Percentiles rank a stretch among this genome's conserved stretches.
These are phyloP conservation scores for Chenopodium album DNA, from an alignment of 148 eudicot genomes.

Conservation along the genomic window DNA sequence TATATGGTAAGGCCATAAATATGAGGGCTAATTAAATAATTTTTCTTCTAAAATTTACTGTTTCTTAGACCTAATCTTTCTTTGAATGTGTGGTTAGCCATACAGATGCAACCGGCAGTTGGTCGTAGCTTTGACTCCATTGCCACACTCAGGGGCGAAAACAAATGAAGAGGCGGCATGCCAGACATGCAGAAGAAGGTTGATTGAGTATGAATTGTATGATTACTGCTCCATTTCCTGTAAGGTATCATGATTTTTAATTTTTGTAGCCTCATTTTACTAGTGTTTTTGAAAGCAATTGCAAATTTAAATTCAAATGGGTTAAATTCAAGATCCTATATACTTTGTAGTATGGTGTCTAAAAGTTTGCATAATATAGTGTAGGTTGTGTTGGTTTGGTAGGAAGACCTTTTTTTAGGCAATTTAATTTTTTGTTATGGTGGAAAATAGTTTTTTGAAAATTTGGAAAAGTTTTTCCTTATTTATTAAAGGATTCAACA, in stretches of 20 bases:
- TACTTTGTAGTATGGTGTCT: neutral
- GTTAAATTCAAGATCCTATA: neutral
- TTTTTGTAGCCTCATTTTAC: neutral
- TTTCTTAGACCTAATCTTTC: neutral
- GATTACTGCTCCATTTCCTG: constrained; percentile 55
- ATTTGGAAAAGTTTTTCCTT: neutral
- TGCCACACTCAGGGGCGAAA: constrained; percentile 42
- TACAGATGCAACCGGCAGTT: constrained; percentile 56
- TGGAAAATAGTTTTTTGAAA: neutral
- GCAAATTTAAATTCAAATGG: neutral
- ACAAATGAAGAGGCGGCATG: constrained; percentile 34
- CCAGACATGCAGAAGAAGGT: constrained; percentile 39
- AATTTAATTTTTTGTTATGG: too few species aligned
- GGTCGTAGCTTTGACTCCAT: constrained; percentile 49
- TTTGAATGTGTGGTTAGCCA: constrained; percentile 31
- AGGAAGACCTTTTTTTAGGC: neutral
- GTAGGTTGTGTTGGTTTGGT: neutral
- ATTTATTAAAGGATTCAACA: neutral
- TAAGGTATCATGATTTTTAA: constrained; percentile 39
- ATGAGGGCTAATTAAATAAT: neutral
- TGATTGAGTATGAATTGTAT: constrained; percentile 36
- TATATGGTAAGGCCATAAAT: neutral
- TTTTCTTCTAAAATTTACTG: neutral
- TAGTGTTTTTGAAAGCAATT: neutral
- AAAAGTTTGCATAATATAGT: neutral